Evolutionary conservation across 2,329 filamentous ascomycete genomes (phyloP).

Genomic region (Cladophialophora chaetospira): DNA sequence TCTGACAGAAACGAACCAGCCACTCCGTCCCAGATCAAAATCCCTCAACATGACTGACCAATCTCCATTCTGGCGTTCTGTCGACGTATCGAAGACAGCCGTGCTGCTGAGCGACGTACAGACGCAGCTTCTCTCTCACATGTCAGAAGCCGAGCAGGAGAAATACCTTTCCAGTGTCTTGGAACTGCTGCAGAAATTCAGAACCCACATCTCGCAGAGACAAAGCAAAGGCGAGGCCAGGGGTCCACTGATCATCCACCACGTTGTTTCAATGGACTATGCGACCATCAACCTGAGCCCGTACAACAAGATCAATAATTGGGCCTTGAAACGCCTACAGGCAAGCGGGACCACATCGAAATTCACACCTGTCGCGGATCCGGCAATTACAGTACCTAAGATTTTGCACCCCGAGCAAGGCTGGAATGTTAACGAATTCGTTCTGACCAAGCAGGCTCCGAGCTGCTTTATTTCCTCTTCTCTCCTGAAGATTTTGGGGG

Average conservation of each 20-base stretch:
- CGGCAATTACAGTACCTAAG: not conserved
- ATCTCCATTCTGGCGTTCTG: not conserved
- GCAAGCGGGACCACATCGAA: not conserved
- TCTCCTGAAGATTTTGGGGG: not conserved
- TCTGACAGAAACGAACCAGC: not conserved
- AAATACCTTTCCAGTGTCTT: not conserved
- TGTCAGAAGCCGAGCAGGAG: not conserved
- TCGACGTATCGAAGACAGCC: not conserved
- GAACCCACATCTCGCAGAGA: not conserved
- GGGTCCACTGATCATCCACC: not conserved
- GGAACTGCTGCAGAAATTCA: not conserved
- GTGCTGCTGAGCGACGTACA: slow-evolving; percentile 7
- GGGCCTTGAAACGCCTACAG: not conserved
- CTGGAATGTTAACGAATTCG: slow-evolving; percentile 1
- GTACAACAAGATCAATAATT: slow-evolving; percentile 2
- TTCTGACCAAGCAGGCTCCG: slow-evolving; percentile 2
- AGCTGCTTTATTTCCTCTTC: slow-evolving; percentile 1
- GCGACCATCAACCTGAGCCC: not conserved
- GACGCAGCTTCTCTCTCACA: not conserved
- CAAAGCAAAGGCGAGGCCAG: not conserved
- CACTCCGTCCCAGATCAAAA: too few relatives aligned
- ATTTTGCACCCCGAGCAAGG: not conserved
- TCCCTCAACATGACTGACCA: not conserved
- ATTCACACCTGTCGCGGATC: not conserved
- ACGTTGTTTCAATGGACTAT: not conserved